Base-by-base conservation (phyloP, 208 protist genomes). In the Trypanosoma congolense region DNA sequence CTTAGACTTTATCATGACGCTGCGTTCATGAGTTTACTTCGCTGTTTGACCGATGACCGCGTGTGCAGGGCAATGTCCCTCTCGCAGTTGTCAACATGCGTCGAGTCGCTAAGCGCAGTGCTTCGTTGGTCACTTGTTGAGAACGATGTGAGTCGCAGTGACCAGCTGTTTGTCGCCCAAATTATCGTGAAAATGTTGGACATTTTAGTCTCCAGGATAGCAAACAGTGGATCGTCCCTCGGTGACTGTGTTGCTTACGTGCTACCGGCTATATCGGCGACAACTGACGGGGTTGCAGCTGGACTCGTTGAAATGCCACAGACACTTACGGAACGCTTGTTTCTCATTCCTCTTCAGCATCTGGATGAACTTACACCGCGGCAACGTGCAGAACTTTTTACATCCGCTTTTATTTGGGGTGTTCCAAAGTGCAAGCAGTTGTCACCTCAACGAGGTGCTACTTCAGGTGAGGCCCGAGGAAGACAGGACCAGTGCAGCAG, bases 41-140 rank as follows among this genome's bases (percentile, higher is more conserved):
- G 56, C 24, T 22, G 65, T 4, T 43, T 80, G 29, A 49, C 36
- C 28, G 57, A 63, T 4, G 30, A 56, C 9, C 26, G 44, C 8
- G n/a, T 54, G 29, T 30, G 43, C 4, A 1, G 26, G 6, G 14
- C 33, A 26, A 53, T 58, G 36, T 64, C 57, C 0, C 8, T 52
- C 1, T 70, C 72, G 33, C 77, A 84, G 60, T 43, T 84, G 10
- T 65, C 77, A 2, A 76, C 57, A 22, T 50, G 44, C n/a, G 61
- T 64, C 16, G 45, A 49, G 22, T 40, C 59, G 25, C 48, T 80
- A 56, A 8, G 29, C 63, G 12, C n/a, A 19, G 21, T n/a, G 36
- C 24, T 47, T 19, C 40, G 4, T 22, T 55, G 6, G 1, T 25
- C 16, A 22, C 30, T 29, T 10, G 38, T 50, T 10, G 31, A 28